These are phyloP conservation scores for Aschersonia sp. DNA, from an alignment of 2,329 filamentous ascomycete genomes.

Conservation along the genomic window DNA sequence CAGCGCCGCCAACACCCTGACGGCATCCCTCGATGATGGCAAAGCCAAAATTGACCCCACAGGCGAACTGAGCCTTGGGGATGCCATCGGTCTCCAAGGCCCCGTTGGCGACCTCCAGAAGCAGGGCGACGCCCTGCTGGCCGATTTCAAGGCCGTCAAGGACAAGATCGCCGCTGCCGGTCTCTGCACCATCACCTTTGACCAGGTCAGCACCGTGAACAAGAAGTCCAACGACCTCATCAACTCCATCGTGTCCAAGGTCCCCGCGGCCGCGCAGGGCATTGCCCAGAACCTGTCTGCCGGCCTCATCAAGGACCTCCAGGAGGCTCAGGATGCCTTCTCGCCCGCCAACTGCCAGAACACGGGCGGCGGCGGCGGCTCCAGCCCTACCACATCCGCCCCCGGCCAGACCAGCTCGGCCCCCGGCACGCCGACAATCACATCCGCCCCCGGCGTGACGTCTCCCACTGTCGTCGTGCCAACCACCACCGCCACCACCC, in stretches of 20 bases:
- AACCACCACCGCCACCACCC: background rate
- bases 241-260: background rate
- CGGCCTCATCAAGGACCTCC: background rate
- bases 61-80: background rate
- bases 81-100: background rate
- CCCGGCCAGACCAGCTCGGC: no score
- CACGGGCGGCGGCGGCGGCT: no score
- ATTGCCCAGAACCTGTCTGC: background rate
- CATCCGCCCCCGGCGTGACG: background rate
- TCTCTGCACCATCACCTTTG: background rate
- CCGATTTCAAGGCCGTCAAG: background rate
- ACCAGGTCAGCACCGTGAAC: background rate
- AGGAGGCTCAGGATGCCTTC: background rate
- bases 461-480: background rate
- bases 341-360: no score
- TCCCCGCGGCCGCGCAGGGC: background rate
- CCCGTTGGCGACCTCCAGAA: background rate
- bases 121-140: background rate
- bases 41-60: background rate
- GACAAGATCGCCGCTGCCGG: background rate
- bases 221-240: background rate
- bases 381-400: no score
- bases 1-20: background rate
- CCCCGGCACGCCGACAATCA: background rate
- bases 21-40: background rate